phyloP scores from a whole-genome alignment of 78 protist species.

The Emiliania huxleyi region DNA sequence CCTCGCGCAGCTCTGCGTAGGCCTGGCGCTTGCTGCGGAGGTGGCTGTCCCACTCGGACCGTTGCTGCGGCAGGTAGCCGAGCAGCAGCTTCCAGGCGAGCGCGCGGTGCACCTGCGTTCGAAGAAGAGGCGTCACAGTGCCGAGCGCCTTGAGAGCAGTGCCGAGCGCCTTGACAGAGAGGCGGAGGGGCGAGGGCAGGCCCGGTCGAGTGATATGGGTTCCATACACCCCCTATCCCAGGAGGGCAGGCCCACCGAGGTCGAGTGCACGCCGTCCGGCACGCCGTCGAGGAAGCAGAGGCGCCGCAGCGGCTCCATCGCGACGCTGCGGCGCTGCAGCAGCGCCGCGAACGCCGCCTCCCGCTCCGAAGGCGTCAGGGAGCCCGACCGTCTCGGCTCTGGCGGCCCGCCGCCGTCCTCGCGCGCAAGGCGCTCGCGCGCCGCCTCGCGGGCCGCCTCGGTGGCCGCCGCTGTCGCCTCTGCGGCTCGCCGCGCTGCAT shows the following conservation, averaged over 20 bases:
- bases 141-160: too few species aligned
- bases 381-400: not conserved
- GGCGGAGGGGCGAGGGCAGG: too few species aligned
- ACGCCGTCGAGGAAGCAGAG: not conserved
- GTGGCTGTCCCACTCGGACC: not conserved
- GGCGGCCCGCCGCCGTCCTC: not conserved
- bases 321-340: not conserved
- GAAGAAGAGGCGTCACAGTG: not conserved
- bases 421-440: not conserved
- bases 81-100: not conserved
- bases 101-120: not conserved
- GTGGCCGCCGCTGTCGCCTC: too few species aligned
- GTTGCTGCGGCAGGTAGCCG: constrained; percentile 3
- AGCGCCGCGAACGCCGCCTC: not conserved
- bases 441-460: too few species aligned
- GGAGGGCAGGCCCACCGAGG: too few species aligned
- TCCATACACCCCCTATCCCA: too few species aligned
- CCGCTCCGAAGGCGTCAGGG: not conserved
- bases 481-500: too few species aligned
- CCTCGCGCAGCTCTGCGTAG: not conserved
- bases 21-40: not conserved
- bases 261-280: not conserved
- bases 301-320: not conserved
- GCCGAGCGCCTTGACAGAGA: too few species aligned
- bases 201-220: too few species aligned